Evolutionary conservation across 2,329 filamentous ascomycete species (phyloP).

Genomic region (Leptographium procerum): DNA sequence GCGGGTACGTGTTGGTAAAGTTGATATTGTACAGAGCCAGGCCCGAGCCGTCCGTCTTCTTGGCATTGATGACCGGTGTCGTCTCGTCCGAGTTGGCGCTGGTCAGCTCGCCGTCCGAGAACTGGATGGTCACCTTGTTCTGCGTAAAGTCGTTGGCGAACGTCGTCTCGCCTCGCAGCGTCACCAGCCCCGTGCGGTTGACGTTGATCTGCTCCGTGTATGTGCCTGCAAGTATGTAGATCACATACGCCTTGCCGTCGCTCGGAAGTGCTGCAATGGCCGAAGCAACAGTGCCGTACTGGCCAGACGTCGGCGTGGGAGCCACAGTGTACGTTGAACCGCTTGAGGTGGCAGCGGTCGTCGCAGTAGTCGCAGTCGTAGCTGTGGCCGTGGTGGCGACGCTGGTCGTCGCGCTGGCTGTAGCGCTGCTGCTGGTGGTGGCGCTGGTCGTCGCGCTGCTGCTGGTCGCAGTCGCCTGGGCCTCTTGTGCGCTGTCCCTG

Average conservation of each 20-base stretch:
- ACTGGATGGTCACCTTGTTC: slow-evolving; percentile 25
- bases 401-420: neutral
- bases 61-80: slow-evolving; percentile 32
- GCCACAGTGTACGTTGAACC: slow-evolving; percentile 5
- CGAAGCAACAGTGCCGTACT: slow-evolving; percentile 29
- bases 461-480: slow-evolving; percentile 15
- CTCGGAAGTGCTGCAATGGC: slow-evolving; percentile 31
- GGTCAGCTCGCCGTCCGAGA: slow-evolving; percentile 26
- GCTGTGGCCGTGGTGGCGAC: neutral
- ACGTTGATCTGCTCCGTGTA: slow-evolving; percentile 30
- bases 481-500: slow-evolving; percentile 10
- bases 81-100: slow-evolving; percentile 27
- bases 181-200: slow-evolving; percentile 27
- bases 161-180: slow-evolving; percentile 21
- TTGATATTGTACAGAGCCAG: slow-evolving; percentile 42
- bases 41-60: slow-evolving; percentile 29
- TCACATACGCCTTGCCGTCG: slow-evolving; percentile 26
- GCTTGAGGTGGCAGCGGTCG: neutral
- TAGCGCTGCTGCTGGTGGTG: slow-evolving; percentile 3
- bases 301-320: slow-evolving; percentile 21
- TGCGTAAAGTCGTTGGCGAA: slow-evolving; percentile 24
- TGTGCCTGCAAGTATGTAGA: slow-evolving; percentile 27
- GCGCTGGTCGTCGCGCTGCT: neutral
- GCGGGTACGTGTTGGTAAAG: slow-evolving; percentile 20
- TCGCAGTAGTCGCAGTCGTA: neutral